Percentiles rank a stretch among this genome's conserved stretches.
These are phyloP conservation scores for Trichoderma cornu-damae DNA, from an alignment of 2,329 filamentous ascomycete species.

Conservation along the genomic window DNA sequence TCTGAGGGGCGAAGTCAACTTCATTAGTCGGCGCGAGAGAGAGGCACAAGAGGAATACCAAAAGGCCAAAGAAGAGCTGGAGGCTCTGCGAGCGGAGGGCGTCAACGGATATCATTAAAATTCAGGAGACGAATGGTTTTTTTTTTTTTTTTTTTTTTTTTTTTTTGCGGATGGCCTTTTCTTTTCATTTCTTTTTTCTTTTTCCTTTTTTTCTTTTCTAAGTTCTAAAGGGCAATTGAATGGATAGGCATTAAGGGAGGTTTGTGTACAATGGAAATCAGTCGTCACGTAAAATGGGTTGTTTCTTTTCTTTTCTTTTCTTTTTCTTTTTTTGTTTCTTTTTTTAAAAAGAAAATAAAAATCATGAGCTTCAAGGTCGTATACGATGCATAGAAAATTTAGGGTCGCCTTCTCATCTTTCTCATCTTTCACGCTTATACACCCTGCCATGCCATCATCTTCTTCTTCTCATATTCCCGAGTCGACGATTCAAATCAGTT, in stretches of 20 bases:
- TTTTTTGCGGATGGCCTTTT: too few species aligned
- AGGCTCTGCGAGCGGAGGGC: conserved; percentile 44
- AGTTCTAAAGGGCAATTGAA: background rate
- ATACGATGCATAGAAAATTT: background rate
- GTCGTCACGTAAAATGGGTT: conserved; percentile 3
- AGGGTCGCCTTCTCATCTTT: background rate
- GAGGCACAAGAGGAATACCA: conserved; percentile 88
- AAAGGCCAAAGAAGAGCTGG: conserved; percentile 70
- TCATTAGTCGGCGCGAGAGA: conserved; percentile 74
- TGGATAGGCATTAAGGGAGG: conserved; percentile 7
- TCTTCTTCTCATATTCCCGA: background rate
- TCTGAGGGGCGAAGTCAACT: conserved; percentile 76
- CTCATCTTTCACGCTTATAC: background rate
- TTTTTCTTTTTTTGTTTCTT: too few species aligned
- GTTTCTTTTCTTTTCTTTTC: too few species aligned
- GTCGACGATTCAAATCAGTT: background rate
- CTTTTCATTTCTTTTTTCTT: background rate
- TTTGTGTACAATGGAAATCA: conserved; percentile 5
- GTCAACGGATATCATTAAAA: conserved; percentile 39
- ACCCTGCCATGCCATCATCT: background rate
- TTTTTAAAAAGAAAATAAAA: too few species aligned
- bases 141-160: background rate
- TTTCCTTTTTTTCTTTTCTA: background rate
- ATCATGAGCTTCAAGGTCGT: background rate
- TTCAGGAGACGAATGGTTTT: background rate